phyloP scores from a whole-genome alignment of 1,284 basidiomycete genomes.

The Irpex sp. region DNA sequence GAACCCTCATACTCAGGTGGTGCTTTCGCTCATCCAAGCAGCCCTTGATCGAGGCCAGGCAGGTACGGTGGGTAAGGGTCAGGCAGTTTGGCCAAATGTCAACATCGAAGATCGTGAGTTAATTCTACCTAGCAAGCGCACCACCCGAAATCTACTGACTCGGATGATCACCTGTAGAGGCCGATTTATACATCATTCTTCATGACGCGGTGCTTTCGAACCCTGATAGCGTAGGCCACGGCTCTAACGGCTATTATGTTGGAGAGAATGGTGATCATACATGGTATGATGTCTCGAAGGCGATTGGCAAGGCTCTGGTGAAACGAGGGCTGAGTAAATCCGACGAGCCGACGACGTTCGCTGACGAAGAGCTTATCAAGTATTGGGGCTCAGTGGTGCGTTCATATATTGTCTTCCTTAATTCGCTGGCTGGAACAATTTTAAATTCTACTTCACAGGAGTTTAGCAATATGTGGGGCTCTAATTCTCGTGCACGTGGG shows the following conservation, averaged over 20 bases:
- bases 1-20: slow-evolving; percentile 29
- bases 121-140: background rate
- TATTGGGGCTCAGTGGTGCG: slow-evolving; percentile 7
- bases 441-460: background rate
- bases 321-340: slow-evolving; percentile 21
- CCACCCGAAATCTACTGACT: too few relatives aligned
- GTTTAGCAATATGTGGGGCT: slow-evolving; percentile 19
- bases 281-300: slow-evolving; percentile 31
- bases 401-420: background rate
- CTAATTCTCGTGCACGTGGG: slow-evolving; percentile 31
- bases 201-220: slow-evolving; percentile 16
- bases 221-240: slow-evolving; percentile 24
- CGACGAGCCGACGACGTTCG: slow-evolving; percentile 26
- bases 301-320: slow-evolving; percentile 23
- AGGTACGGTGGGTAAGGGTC: slow-evolving; percentile 27
- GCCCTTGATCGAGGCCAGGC: slow-evolving; percentile 27
- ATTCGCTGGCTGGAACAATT: background rate
- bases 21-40: slow-evolving; percentile 26
- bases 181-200: slow-evolving; percentile 17
- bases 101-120: slow-evolving; percentile 25
- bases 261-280: slow-evolving; percentile 42
- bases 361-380: slow-evolving; percentile 26
- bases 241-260: slow-evolving; percentile 43
- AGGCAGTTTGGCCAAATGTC: slow-evolving; percentile 25
- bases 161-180: slow-evolving; percentile 9